Conservation (phyloP, 1,284 basidiomycete species). For the Pseudozyma flocculosa region DNA sequence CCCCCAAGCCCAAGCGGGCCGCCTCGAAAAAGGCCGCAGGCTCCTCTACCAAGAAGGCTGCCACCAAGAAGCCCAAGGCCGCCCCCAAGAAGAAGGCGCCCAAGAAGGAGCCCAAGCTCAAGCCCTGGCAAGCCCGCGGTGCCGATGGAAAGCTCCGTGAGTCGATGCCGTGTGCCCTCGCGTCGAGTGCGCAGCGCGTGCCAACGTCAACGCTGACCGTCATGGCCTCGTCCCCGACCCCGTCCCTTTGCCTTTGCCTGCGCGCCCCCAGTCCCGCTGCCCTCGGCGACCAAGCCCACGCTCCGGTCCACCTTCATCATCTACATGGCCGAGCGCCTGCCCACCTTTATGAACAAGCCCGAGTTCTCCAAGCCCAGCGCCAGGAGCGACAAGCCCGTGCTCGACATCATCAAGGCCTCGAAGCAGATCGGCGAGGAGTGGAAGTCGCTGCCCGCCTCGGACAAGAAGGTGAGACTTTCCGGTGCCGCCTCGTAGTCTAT, state of each 20-base stretch:
- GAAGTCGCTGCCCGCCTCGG: constrained; percentile 27
- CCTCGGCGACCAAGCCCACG: constrained; percentile 50
- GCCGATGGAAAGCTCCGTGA: constrained; percentile 42
- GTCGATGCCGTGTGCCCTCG: background rate
- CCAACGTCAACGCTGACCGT: no score
- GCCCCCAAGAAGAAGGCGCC: constrained; percentile 32
- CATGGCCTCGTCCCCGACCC: no score
- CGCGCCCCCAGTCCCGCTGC: constrained; percentile 51
- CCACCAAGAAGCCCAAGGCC: constrained; percentile 4
- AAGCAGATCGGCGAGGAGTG: constrained; percentile 43
- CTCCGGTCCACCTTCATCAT: constrained; percentile 40
- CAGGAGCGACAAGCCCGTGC: constrained; percentile 34
- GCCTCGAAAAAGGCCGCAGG: constrained; percentile 12
- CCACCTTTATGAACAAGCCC: constrained; percentile 34
- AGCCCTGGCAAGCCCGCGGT: constrained; percentile 42
- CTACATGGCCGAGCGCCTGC: constrained; percentile 42
- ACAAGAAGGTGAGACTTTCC: constrained; percentile 19
- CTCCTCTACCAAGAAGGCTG: constrained; percentile 8
- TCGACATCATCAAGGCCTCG: constrained; percentile 39
- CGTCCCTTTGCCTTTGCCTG: no score
- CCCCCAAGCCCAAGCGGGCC: background rate
- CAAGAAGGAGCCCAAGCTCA: constrained; percentile 40
- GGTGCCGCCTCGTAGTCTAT: no score
- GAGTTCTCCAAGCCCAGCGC: constrained; percentile 36
- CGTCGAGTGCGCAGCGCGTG: no score